phyloP scores from a whole-genome alignment of 768 basidiomycete species.

The Lentinula sp. region DNA sequence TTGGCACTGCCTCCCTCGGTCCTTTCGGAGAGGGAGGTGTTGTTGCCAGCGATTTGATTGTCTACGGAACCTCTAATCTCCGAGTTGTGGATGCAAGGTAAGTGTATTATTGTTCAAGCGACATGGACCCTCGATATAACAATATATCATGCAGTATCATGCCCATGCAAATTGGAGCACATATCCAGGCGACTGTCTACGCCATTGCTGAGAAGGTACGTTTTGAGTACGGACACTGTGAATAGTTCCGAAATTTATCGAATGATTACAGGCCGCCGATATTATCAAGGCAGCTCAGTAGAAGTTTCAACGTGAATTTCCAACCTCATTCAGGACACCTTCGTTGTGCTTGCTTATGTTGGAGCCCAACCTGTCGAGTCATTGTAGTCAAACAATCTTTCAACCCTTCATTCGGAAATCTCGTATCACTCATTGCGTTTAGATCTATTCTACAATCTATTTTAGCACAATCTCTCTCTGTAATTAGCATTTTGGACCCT shows the following conservation, averaged over 20 bases:
- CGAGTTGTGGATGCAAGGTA: constrained; percentile 47
- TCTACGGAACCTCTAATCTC: constrained; percentile 43
- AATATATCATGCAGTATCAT: constrained; percentile 18
- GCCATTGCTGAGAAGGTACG: constrained; percentile 3
- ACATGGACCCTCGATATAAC: background rate
- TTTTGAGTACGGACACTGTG: background rate
- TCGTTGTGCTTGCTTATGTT: too few relatives aligned
- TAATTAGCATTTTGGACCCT: too few relatives aligned
- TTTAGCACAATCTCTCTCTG: too few relatives aligned
- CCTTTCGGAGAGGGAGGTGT: constrained; percentile 32
- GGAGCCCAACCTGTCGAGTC: too few relatives aligned
- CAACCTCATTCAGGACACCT: too few relatives aligned
- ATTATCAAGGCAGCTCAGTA: background rate
- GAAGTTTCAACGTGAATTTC: background rate
- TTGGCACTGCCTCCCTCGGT: constrained; percentile 43
- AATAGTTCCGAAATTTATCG: background rate
- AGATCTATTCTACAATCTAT: too few relatives aligned
- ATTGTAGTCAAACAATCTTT: too few relatives aligned
- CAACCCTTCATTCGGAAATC: too few relatives aligned
- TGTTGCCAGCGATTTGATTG: constrained; percentile 36
- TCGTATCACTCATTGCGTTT: too few relatives aligned
- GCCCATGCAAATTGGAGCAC: constrained; percentile 32
- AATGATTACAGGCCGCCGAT: background rate
- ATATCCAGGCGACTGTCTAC: constrained; percentile 2
- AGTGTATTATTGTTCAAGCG: background rate